phyloP scores from a whole-genome alignment of 1,284 basidiomycete species.

The Tilletia walkeri region DNA sequence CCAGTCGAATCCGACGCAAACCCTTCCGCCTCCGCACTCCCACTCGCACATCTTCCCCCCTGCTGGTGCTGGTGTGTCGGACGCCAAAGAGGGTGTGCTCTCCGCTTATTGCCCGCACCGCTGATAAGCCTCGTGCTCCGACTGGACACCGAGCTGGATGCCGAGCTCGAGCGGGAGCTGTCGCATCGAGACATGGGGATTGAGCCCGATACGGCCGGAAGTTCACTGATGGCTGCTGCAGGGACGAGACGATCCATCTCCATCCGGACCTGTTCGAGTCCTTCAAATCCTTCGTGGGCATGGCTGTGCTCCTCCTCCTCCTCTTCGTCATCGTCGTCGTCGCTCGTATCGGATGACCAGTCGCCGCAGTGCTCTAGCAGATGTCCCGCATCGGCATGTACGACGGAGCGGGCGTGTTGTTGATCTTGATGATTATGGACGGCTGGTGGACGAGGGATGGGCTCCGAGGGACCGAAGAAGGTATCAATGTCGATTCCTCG shows the following conservation, averaged over 20 bases:
- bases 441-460: neutral
- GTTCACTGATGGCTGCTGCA: neutral
- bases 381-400: constrained; percentile 1
- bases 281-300: neutral
- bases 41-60: neutral
- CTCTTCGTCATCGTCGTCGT: neutral
- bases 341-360: neutral
- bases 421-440: neutral
- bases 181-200: neutral
- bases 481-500: neutral
- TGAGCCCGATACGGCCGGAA: neutral
- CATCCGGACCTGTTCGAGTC: constrained; percentile 5
- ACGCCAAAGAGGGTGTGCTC: constrained; percentile 1
- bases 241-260: constrained; percentile 6
- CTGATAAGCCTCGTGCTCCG: neutral
- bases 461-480: neutral
- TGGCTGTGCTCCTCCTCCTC: neutral
- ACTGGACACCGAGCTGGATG: neutral
- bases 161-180: constrained; percentile 8
- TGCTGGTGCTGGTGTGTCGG: neutral
- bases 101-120: neutral
- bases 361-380: constrained; percentile 1
- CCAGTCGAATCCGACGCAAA: neutral
- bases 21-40: neutral
- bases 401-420: neutral